A percentile compares a stretch with the other conserved stretches of the same genome.
Conservation (phyloP, 768 basidiomycete species). For the Lepiota brunneoincarnata region DNA sequence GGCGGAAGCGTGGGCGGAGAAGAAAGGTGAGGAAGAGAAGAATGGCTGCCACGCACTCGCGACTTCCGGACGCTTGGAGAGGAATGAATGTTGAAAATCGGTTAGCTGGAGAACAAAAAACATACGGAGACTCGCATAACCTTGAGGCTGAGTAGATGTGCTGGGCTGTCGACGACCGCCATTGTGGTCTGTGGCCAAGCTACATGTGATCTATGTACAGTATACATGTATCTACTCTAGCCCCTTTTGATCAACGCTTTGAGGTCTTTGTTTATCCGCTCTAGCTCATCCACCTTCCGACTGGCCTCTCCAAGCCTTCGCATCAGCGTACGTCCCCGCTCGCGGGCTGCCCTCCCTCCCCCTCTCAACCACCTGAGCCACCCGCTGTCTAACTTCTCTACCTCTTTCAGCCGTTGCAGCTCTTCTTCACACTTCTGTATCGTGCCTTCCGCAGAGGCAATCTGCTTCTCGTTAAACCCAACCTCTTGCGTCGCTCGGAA, state of each 20-base stretch:
- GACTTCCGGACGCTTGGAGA: slow-evolving; percentile 63
- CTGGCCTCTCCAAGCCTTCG: slow-evolving; percentile 73
- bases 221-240: slow-evolving; percentile 21
- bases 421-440: slow-evolving; percentile 78
- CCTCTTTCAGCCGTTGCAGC: slow-evolving; percentile 64
- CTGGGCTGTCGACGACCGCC: slow-evolving; percentile 46
- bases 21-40: slow-evolving; percentile 74
- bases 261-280: slow-evolving; percentile 66
- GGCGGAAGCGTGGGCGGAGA: slow-evolving; percentile 76
- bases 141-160: slow-evolving; percentile 74
- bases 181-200: slow-evolving; percentile 18
- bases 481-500: slow-evolving; percentile 85
- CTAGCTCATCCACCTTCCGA: slow-evolving; percentile 65
- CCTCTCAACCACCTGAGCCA: slow-evolving; percentile 30
- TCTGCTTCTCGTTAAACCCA: slow-evolving; percentile 68
- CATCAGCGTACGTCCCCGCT: slow-evolving; percentile 65
- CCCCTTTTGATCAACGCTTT: slow-evolving; percentile 45
- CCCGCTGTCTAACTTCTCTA: slow-evolving; percentile 40
- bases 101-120: slow-evolving; percentile 8
- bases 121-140: slow-evolving; percentile 84
- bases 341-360: slow-evolving; percentile 50
- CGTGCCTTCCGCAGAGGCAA: slow-evolving; percentile 55
- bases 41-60: slow-evolving; percentile 83
- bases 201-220: slow-evolving; percentile 11
- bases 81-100: slow-evolving; percentile 10